phyloP scores from a whole-genome alignment of 2,329 filamentous ascomycete species.

The Beauveria asiatica region DNA sequence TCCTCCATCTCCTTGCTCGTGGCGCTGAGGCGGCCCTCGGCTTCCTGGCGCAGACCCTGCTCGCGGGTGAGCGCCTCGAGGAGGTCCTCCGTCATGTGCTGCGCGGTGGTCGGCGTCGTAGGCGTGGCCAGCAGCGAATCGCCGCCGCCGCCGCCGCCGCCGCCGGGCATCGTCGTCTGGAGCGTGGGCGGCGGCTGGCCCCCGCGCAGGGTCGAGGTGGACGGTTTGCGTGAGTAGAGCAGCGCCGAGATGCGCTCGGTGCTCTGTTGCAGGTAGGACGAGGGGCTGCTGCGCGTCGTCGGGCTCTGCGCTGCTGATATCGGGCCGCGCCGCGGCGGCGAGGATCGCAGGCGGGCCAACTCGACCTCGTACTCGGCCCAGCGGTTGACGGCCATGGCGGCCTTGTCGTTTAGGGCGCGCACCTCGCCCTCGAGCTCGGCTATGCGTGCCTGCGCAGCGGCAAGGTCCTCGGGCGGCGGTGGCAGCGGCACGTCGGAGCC shows the following conservation, averaged over 20 bases:
- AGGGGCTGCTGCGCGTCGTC: constrained; percentile 21
- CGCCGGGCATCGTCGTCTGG: neutral
- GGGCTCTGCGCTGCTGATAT: constrained; percentile 3
- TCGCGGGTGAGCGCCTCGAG: constrained; percentile 57
- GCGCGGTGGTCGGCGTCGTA: constrained; percentile 12
- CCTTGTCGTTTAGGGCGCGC: constrained; percentile 60
- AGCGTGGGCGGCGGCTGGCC: constrained; percentile 16
- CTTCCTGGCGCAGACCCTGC: constrained; percentile 55
- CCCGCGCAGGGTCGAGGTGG: constrained; percentile 29
- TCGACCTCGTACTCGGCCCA: constrained; percentile 79
- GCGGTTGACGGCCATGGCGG: constrained; percentile 53
- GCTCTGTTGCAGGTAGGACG: constrained; percentile 37
- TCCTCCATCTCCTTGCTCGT: constrained; percentile 71
- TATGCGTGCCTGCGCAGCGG: constrained; percentile 49
- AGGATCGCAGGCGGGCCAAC: constrained; percentile 49
- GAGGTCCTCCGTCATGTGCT: constrained; percentile 39
- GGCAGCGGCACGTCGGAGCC: constrained; percentile 30
- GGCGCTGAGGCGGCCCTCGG: constrained; percentile 58
- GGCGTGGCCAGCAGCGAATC: constrained; percentile 13
- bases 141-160: constrained; percentile 13
- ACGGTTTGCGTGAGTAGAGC: constrained; percentile 38
- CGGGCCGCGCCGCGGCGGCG: constrained; percentile 7
- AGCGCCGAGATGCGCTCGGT: constrained; percentile 38
- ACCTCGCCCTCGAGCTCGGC: constrained; percentile 65
- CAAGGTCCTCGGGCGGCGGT: constrained; percentile 34